Evolutionary conservation across 768 basidiomycete species (phyloP), one percentile per base, ranked within the genome.

Genomic region (Postia placenta): DNA sequence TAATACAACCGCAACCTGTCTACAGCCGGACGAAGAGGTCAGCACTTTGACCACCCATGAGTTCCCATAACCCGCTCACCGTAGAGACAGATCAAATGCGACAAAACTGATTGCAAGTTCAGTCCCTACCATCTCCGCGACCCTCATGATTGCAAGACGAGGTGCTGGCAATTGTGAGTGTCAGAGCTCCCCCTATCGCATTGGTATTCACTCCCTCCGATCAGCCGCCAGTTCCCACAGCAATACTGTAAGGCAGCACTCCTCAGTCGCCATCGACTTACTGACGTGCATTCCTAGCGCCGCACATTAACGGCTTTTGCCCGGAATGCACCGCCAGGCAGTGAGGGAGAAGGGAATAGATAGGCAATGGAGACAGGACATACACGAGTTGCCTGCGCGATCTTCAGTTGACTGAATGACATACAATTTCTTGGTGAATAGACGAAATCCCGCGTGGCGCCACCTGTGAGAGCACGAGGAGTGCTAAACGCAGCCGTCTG

Each of bases 241-340:
- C 83, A 83, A 60, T 86, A 85, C 60, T 74, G 76, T 78, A 54
- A 45, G 56, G 50, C 15, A 26, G 30, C 20, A 45, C 3, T 9
- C 50, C 39, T 23, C 25, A 25, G 39, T 42, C 27, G 22, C 45
- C 39, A 22, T 22, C 20, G 52, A 23, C n/a, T 49, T 50, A 39
- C 61, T 59, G 44, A 56, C 49, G 4, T 42, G 41, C 14, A 19
- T 47, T n/a, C 45, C 23, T 53, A 78, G 75, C 80, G 23, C 83
- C 81, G 5, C 76, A 82, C 54, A 72, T 84, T 62, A 74, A 83
- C 56, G 77, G 69, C 50, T 63, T 66, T 42, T 87, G 85, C 60
- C 79, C 81, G 11, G 56, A 62, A n/a, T 84, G 82, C 57, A 46
- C 46, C 4, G 52, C n/a, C 38, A 14, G 38, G 38, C 12, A 39